Base-by-base conservation (phyloP, 2,329 filamentous ascomycete species). In the Stagonosporopsis tanaceti region DNA sequence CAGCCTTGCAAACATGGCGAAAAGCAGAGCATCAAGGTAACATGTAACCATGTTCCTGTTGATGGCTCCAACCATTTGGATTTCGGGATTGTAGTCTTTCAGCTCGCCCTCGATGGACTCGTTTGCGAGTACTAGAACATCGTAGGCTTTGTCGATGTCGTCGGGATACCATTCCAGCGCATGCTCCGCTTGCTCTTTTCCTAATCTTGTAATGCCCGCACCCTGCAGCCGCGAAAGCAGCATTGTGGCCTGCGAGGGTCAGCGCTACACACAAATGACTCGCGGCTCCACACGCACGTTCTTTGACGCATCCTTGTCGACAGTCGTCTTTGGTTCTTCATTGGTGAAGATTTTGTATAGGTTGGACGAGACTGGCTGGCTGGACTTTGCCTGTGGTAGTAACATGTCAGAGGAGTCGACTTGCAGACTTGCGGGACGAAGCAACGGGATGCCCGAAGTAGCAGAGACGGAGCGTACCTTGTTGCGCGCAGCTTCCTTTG, bases 1-100 rank as follows among this genome's bases (percentile, higher is more conserved):
- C 35, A 97, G 83, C 59, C 91, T 89, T 17, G 91, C 90, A 74
- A 98, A 98, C 92, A 99, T 97, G 74, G 94, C 90, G 74, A 97
- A 98, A 1, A 99, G 84, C 22, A 98, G 80, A 0, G 94, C 85
- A 74, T 98, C 95, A 15, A 98, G 81, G 74, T 96, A 98, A 79
- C 95, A 99, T n/a, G 94, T 98, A 34, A 97, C 92, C 45, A 86
- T 87, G 41, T 89, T 84, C 45, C 93, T 84, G 71, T 99, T 99
- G 67, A 92, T 89, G 12, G 95, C 94, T 6, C 95, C 95, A 4
- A 92, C 79, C 80, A 98, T 87, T 54, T 85, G 84, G 7, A 89
- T 83, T 50, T 84, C 83, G 8, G 92, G 87, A 53, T 92, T 84
- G 78, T 92, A 96, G 15, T 87, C 85, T 61, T 87, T 83, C 63